Percentiles rank a stretch among this genome's conserved stretches.
phyloP scores from a whole-genome alignment of 1,139 yeast genomes.

The Blastobotrys capitulatus region DNA sequence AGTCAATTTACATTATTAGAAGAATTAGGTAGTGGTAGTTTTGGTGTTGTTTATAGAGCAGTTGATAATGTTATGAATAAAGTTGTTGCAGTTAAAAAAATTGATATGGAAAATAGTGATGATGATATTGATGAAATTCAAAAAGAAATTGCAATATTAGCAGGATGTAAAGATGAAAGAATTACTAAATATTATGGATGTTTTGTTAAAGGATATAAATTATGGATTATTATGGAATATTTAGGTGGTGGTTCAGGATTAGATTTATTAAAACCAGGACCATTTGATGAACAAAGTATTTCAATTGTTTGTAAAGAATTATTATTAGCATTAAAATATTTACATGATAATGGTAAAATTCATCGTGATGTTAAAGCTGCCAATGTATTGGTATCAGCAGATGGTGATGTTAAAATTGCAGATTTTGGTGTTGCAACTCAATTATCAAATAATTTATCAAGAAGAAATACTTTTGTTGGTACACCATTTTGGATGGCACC shows the following conservation, averaged over 20 bases:
- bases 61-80: slow-evolving; percentile 37
- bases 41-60: slow-evolving; percentile 82
- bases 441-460: slow-evolving; percentile 68
- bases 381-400: slow-evolving; percentile 59
- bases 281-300: slow-evolving; percentile 51
- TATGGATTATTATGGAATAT: slow-evolving; percentile 78
- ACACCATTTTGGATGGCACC: slow-evolving; percentile 99
- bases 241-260: slow-evolving; percentile 80
- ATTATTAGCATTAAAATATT: slow-evolving; percentile 60
- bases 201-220: slow-evolving; percentile 68
- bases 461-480: slow-evolving; percentile 89
- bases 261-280: slow-evolving; percentile 54
- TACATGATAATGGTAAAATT: slow-evolving; percentile 74
- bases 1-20: slow-evolving; percentile 58
- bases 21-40: slow-evolving; percentile 83
- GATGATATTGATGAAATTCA: slow-evolving; percentile 76
- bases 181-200: slow-evolving; percentile 77
- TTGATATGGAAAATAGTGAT: slow-evolving; percentile 72
- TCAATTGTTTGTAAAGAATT: slow-evolving; percentile 55
- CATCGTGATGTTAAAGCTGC: slow-evolving; percentile 89
- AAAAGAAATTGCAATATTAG: slow-evolving; percentile 68
- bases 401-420: slow-evolving; percentile 83
- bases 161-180: slow-evolving; percentile 65
- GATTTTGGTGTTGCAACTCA: slow-evolving; percentile 97
- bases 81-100: slow-evolving; percentile 31